Evolutionary conservation across 768 basidiomycete genomes (phyloP).

Genomic region (Rhodotorula diobovata): DNA sequence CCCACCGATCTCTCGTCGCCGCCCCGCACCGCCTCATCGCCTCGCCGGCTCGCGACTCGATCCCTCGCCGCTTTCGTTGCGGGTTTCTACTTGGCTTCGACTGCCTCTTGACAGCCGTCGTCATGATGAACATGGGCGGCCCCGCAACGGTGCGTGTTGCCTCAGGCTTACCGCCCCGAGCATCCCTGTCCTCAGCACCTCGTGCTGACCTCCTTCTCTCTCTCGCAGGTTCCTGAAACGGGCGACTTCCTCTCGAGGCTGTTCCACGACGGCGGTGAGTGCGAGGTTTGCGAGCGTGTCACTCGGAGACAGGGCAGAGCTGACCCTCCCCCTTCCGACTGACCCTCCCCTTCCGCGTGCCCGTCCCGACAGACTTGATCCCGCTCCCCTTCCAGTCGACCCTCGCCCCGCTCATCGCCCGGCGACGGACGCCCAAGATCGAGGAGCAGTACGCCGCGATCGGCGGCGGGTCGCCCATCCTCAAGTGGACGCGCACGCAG

Average conservation of each 20-base stretch:
- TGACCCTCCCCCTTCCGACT: too few species aligned
- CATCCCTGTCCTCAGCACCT: too few species aligned
- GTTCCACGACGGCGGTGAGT: conserved; percentile 63
- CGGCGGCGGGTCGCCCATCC: conserved; percentile 94
- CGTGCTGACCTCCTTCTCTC: neutral
- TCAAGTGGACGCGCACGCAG: conserved; percentile 79
- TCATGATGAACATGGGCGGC: conserved; percentile 99
- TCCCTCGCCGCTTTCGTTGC: neutral
- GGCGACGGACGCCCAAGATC: conserved; percentile 81
- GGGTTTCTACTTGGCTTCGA: too few species aligned
- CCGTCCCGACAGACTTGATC: conserved; percentile 59
- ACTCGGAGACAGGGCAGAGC: neutral
- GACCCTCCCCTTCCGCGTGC: too few species aligned
- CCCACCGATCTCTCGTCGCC: neutral
- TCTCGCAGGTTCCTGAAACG: conserved; percentile 75
- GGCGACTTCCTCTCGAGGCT: conserved; percentile 85
- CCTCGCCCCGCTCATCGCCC: conserved; percentile 82
- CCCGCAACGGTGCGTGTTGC: conserved; percentile 52
- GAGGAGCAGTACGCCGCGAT: conserved; percentile 91
- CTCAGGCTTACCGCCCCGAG: too few species aligned
- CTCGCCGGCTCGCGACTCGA: neutral
- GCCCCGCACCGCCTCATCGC: neutral
- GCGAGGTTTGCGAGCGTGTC: conserved; percentile 53
- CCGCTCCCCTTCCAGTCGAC: conserved; percentile 86
- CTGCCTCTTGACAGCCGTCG: conserved; percentile 62